phyloP scores from a whole-genome alignment of 352 stramenopile species.

The Globisporangium emineosum region DNA sequence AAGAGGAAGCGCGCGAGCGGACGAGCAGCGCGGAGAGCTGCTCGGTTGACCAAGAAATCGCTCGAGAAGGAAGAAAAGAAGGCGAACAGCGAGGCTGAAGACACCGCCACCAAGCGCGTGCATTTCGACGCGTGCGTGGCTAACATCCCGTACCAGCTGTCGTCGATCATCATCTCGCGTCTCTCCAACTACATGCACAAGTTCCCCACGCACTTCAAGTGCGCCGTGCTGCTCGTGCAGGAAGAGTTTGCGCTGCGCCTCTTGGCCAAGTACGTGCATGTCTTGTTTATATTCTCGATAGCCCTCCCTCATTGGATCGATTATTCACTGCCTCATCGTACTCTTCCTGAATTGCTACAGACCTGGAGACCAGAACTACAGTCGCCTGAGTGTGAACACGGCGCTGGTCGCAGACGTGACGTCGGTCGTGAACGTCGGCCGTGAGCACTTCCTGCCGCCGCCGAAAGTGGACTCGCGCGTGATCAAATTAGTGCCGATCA shows the following conservation, averaged over 20 bases:
- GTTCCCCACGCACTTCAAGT: conserved; percentile 50
- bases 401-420: conserved; percentile 64
- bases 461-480: conserved; percentile 84
- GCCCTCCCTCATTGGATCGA: no score
- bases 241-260: conserved; percentile 81
- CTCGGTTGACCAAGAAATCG: conserved; percentile 12
- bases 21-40: conserved; percentile 10
- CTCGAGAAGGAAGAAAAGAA: conserved; percentile 7
- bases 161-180: conserved; percentile 73
- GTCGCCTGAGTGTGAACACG: conserved; percentile 76
- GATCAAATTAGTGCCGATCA: conserved; percentile 57
- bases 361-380: conserved; percentile 75
- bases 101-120: conserved; percentile 6
- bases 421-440: conserved; percentile 56
- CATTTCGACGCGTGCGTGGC: conserved; percentile 73
- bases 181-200: conserved; percentile 71
- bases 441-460: conserved; percentile 65
- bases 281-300: not conserved
- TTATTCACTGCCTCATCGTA: no score
- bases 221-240: conserved; percentile 76
- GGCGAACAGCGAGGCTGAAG: not conserved
- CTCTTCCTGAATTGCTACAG: conserved; percentile 16
- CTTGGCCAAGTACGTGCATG: conserved; percentile 52
- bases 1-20: conserved; percentile 14
- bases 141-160: conserved; percentile 88